Evolutionary conservation across 805 yeast genomes (phyloP).

Genomic region (Wickerhamomyces pijperi): DNA sequence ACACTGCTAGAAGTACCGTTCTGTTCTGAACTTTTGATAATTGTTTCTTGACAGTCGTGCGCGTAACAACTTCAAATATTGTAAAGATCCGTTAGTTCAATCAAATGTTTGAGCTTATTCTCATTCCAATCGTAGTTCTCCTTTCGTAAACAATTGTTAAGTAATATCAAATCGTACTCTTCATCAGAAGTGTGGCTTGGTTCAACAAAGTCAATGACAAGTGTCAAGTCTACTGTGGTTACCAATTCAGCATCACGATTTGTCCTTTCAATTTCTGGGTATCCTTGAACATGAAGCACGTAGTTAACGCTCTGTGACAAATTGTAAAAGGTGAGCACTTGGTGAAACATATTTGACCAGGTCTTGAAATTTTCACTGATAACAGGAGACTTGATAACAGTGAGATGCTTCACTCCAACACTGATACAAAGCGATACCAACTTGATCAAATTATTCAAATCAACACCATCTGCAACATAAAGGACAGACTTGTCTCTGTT

Average conservation of each 20-base stretch:
- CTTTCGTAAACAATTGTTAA: background rate
- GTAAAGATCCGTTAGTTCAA: background rate
- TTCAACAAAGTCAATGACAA: background rate
- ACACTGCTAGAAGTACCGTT: too few relatives aligned
- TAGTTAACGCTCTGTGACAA: background rate
- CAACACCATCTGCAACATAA: background rate
- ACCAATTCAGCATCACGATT: background rate
- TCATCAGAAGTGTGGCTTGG: too few relatives aligned
- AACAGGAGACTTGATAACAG: background rate
- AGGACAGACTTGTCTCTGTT: background rate
- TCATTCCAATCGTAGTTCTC: slow-evolving; percentile 2
- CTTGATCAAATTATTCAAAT: background rate
- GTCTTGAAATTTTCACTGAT: background rate
- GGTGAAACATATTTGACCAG: background rate
- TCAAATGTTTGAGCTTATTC: background rate
- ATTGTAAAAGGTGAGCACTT: background rate
- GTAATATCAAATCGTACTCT: background rate
- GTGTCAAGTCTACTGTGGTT: background rate
- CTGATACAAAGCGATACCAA: background rate
- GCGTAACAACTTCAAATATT: background rate
- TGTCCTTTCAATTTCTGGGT: background rate
- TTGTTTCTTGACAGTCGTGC: too few relatives aligned
- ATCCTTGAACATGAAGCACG: background rate
- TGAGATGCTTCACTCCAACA: background rate
- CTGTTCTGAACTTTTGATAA: too few relatives aligned